phyloP scores from a whole-genome alignment of 1,284 basidiomycete species.

The Vanrija sp. region DNA sequence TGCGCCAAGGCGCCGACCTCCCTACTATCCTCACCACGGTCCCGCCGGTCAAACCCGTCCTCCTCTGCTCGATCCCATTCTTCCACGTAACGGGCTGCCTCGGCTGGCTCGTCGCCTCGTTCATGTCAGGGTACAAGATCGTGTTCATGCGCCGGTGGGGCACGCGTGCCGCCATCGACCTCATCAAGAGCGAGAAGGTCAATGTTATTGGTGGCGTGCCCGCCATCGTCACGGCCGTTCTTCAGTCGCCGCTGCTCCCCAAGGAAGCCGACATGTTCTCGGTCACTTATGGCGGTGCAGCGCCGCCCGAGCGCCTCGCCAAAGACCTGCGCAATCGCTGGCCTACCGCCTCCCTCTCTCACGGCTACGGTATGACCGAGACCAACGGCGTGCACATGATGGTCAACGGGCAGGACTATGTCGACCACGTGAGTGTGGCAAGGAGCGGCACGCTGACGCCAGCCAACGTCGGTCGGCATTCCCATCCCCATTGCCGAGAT shows the following conservation, averaged over 20 bases:
- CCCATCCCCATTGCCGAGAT: constrained; percentile 34
- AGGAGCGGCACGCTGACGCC: neutral
- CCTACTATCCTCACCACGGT: constrained; percentile 11
- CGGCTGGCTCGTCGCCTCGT: constrained; percentile 33
- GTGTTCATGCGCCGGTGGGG: constrained; percentile 38
- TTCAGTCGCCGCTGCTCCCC: constrained; percentile 32
- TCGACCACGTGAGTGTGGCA: constrained; percentile 14
- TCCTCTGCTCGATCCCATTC: constrained; percentile 36
- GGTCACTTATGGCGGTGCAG: constrained; percentile 44
- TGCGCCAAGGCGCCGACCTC: constrained; percentile 23
- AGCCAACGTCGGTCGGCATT: constrained; percentile 17
- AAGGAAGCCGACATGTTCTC: constrained; percentile 25
- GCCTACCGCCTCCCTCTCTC: constrained; percentile 25
- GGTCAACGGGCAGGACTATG: constrained; percentile 32
- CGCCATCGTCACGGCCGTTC: constrained; percentile 33
- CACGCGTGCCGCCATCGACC: constrained; percentile 26
- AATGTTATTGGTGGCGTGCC: constrained; percentile 43
- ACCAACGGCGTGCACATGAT: constrained; percentile 38
- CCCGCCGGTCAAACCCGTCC: neutral
- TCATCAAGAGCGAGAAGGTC: constrained; percentile 33
- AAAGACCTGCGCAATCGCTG: constrained; percentile 30
- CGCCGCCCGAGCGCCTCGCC: constrained; percentile 32
- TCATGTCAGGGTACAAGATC: constrained; percentile 35
- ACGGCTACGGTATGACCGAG: constrained; percentile 42
- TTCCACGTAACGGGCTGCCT: constrained; percentile 47